These are phyloP conservation scores for Neonothopanus nambi DNA, from an alignment of 1,284 basidiomycete genomes.

Conservation along the genomic window DNA sequence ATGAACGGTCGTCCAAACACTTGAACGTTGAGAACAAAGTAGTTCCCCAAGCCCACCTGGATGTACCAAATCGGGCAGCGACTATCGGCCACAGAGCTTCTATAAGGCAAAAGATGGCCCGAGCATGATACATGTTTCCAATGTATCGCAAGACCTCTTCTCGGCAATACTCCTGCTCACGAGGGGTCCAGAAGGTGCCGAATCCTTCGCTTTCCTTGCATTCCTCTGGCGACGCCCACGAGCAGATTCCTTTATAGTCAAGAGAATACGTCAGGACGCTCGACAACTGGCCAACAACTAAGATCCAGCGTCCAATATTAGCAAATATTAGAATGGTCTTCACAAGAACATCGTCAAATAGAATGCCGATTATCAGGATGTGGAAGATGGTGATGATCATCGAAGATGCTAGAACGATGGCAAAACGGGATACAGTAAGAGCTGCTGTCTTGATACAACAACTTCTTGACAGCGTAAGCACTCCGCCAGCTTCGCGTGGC, in stretches of 20 bases:
- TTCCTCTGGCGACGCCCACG: constrained; percentile 5
- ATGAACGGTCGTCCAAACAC: neutral
- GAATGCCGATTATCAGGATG: neutral
- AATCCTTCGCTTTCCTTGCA: neutral
- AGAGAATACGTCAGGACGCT: constrained; percentile 13
- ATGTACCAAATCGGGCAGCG: neutral
- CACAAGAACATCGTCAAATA: constrained; percentile 7
- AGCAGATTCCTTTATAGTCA: constrained; percentile 11
- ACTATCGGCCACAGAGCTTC: constrained; percentile 6
- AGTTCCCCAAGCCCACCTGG: too few species aligned
- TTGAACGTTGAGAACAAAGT: constrained; percentile 6
- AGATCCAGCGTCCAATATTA: constrained; percentile 10
- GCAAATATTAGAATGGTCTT: constrained; percentile 8
- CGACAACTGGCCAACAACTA: constrained; percentile 9
- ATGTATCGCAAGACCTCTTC: neutral
- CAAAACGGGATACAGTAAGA: constrained; percentile 6
- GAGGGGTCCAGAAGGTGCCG: neutral
- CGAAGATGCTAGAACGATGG: constrained; percentile 6
- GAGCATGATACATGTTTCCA: constrained; percentile 8
- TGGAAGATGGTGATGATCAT: constrained; percentile 6
- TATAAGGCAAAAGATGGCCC: neutral
- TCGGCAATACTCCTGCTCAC: constrained; percentile 1
- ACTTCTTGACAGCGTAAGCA: constrained; percentile 1
- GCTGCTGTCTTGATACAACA: constrained; percentile 7
- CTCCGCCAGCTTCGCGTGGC: neutral